Base-by-base conservation (phyloP, 192 early-diverging fungal genomes). In the Umbelopsis isabellina region DNA sequence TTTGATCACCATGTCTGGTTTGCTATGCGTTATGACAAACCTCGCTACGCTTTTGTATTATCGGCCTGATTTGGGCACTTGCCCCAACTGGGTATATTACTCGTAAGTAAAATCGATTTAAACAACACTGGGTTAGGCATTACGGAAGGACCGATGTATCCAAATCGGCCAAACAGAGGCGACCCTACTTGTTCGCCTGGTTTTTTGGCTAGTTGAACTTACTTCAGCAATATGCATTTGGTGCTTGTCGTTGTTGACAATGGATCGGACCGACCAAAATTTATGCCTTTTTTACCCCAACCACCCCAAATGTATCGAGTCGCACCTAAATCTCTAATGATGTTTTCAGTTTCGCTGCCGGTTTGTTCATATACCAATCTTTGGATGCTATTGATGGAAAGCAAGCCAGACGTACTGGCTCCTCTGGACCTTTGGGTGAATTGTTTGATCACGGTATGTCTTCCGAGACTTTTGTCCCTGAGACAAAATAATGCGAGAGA, bases 341-440 rank as follows among this genome's bases (percentile, higher is more conserved):
- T 61, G 27, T 2, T 30, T 61, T 23, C 50, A 78, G 84, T 11
- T 94, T 91, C 67, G 88, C 85, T 50, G 68, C 90, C 46, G 94
- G 95, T 25, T 77, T 98, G 16, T 98, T 92, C 78, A 80, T 92
- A 16, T 98, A 98, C 78, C 92, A 92, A 73, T 92, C 91, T 23
- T 85, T 96, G 64, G 96, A 98, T 75, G 94, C 94, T 30, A 93
- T 98, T 77, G 96, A 98, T 72, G 96, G 96, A 22, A 97, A 97
- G 79, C 96, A 98, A 78, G 96, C 96, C 21, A 85, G 96, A 52
- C 84, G 94, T 52, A 97, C 95, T 21, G 91, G 91, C 51, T 85
- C 93, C 8, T 89, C 89, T 0, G 92, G 93, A 21, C 96, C 96
- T 21, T 73, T 98, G 66, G 96, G 96, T 25, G 96, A 98, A 84